Percentiles rank a stretch among this genome's conserved stretches.
phyloP scores from a whole-genome alignment of 805 yeast genomes.

The Lipomyces yamanashiensis region DNA sequence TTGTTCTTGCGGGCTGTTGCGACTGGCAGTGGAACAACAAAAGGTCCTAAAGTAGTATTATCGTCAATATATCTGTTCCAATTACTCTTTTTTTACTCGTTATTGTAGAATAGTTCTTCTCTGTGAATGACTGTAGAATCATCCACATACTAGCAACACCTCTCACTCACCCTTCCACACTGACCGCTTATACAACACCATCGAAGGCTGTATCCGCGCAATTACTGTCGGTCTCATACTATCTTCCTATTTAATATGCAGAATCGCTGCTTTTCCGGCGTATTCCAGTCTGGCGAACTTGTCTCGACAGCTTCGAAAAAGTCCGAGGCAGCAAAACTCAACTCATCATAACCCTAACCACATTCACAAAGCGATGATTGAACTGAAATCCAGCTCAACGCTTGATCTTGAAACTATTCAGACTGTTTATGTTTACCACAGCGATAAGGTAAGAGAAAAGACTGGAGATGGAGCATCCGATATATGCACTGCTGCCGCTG shows the following conservation, averaged over 20 bases:
- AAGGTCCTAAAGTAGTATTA: slow-evolving; percentile 62
- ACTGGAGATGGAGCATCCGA: slow-evolving; percentile 17
- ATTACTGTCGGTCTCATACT: slow-evolving; percentile 11
- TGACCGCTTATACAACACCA: slow-evolving; percentile 47
- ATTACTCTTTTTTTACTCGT: neutral
- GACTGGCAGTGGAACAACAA: slow-evolving; percentile 92
- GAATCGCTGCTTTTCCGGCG: too few relatives aligned
- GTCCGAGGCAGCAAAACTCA: neutral
- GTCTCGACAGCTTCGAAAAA: neutral
- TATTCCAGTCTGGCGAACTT: neutral
- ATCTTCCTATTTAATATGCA: too few relatives aligned
- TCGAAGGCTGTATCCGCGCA: slow-evolving; percentile 44
- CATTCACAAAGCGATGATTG: too few relatives aligned
- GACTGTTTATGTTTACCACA: neutral
- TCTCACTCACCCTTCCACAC: slow-evolving; percentile 49
- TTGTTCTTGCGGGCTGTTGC: slow-evolving; percentile 79
- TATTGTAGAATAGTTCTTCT: too few relatives aligned
- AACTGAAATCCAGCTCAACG: too few relatives aligned
- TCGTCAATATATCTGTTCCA: too few relatives aligned
- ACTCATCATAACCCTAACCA: too few relatives aligned
- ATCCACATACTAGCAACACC: too few relatives aligned
- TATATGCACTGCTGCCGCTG: slow-evolving; percentile 26
- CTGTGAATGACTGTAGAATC: neutral
- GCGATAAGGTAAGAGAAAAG: neutral
- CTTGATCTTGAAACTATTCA: too few relatives aligned